These are phyloP conservation scores for Oryza officinalis DNA, from an alignment of 176 grass and related monocot species.

Conservation along the genomic window DNA sequence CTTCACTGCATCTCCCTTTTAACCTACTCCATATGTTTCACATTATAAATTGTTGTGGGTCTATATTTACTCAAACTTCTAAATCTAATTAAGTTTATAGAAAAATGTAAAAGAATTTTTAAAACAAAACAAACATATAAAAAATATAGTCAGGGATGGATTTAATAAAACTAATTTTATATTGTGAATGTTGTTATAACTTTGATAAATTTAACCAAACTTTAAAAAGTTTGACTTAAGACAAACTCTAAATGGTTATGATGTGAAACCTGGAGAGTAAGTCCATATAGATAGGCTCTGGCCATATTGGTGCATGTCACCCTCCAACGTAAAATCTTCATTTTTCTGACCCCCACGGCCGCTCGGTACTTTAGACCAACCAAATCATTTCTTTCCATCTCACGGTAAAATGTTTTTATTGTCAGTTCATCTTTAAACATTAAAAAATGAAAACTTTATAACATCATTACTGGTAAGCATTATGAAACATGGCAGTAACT, in stretches of 20 bases:
- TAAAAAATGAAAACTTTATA: background rate
- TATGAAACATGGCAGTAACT: background rate
- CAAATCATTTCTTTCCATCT: background rate
- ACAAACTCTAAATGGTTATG: no score
- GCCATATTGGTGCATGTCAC: conserved; percentile 22
- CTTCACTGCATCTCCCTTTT: background rate
- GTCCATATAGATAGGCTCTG: conserved; percentile 14
- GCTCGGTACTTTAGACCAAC: conserved; percentile 20
- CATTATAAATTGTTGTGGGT: no score
- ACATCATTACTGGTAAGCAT: background rate
- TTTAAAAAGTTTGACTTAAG: no score
- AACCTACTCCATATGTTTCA: background rate
- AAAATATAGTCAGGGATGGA: no score
- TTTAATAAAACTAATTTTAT: no score
- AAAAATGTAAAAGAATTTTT: no score
- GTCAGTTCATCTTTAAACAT: background rate
- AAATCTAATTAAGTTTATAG: no score
- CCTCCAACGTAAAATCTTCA: conserved; percentile 1
- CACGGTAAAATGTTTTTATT: conserved; percentile 1
- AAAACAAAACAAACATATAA: no score
- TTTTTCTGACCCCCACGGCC: background rate
- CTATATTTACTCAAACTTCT: no score
- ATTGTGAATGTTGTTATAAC: no score
- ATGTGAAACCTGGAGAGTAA: no score
- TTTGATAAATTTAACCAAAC: no score